These are phyloP conservation scores for Suillus alpinus DNA, from an alignment of 768 basidiomycete species.

Conservation along the genomic window DNA sequence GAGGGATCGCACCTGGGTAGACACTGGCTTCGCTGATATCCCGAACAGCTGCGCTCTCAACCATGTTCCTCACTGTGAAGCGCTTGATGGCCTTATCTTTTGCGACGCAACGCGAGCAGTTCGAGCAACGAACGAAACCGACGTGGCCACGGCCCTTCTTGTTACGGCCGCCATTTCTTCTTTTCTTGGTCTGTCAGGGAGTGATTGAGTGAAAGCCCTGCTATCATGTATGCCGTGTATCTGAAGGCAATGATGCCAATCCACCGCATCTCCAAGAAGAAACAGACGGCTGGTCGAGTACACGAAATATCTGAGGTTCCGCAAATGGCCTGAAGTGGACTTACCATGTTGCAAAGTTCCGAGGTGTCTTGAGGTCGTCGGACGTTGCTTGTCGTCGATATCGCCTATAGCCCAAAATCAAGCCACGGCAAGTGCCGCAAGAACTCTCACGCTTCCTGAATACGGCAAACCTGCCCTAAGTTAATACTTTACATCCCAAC, in stretches of 20 bases:
- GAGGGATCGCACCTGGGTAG: slow-evolving; percentile 69
- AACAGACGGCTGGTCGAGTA: neutral
- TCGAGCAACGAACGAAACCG: slow-evolving; percentile 93
- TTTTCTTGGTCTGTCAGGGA: slow-evolving; percentile 84
- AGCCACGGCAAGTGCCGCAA: slow-evolving; percentile 19
- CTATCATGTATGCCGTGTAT: neutral
- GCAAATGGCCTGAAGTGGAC: slow-evolving; percentile 6
- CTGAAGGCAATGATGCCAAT: neutral
- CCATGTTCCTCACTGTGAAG: slow-evolving; percentile 99
- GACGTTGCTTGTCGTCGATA: slow-evolving; percentile 16
- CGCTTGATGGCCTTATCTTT: slow-evolving; percentile 99
- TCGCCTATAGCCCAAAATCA: slow-evolving; percentile 1
- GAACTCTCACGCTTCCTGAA: slow-evolving; percentile 18
- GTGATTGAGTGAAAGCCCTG: slow-evolving; percentile 7
- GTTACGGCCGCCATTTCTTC: slow-evolving; percentile 99
- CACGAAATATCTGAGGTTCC: neutral
- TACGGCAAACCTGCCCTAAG: slow-evolving; percentile 27
- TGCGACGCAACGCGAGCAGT: slow-evolving; percentile 96
- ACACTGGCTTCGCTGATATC: slow-evolving; percentile 97
- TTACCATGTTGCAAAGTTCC: slow-evolving; percentile 29
- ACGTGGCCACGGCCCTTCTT: slow-evolving; percentile 99
- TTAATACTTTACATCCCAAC: neutral
- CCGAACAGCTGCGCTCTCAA: slow-evolving; percentile 95
- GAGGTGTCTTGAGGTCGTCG: slow-evolving; percentile 20
- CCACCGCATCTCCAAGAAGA: slow-evolving; percentile 1